phyloP scores from a whole-genome alignment of 2,329 filamentous ascomycete species.

The Phialocephala subalpina region DNA sequence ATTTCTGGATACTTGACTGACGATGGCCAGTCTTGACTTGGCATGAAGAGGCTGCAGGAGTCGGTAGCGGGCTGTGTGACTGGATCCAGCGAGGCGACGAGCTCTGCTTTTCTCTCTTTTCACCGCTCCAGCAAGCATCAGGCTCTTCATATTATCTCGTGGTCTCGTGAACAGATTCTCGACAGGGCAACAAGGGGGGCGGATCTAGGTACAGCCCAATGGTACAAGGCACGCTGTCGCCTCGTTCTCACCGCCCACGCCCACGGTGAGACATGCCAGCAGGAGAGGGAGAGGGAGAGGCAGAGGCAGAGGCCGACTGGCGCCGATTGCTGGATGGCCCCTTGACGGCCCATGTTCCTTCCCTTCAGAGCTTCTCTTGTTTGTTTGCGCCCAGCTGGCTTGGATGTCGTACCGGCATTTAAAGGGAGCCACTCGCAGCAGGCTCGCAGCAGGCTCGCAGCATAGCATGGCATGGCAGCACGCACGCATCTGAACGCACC shows the following conservation, averaged over 20 bases:
- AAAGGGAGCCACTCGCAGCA: neutral
- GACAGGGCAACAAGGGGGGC: constrained; percentile 14
- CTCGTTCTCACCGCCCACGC: constrained; percentile 2
- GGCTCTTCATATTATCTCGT: constrained; percentile 12
- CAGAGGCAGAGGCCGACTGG: neutral
- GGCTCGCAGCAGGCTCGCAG: neutral
- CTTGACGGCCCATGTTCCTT: neutral
- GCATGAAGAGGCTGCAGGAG: neutral
- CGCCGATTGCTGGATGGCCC: neutral
- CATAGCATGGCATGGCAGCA: neutral
- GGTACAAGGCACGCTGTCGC: neutral
- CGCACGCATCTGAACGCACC: neutral
- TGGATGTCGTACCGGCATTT: neutral
- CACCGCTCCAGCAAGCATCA: constrained; percentile 18
- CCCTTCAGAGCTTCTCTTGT: neutral
- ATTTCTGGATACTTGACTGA: constrained; percentile 2
- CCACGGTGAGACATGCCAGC: constrained; percentile 4
- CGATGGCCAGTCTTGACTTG: constrained; percentile 5
- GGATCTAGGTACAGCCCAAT: constrained; percentile 20
- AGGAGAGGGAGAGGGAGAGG: neutral
- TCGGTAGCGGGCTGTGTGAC: neutral
- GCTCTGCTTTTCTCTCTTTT: constrained; percentile 12
- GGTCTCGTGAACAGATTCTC: constrained; percentile 26
- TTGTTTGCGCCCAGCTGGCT: constrained; percentile 1
- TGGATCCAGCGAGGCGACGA: neutral